A percentile compares a stretch with the other conserved stretches of the same genome.
Evolutionary conservation across 2,329 filamentous ascomycete species (phyloP).

Genomic region (Bipolaris victoriae): DNA sequence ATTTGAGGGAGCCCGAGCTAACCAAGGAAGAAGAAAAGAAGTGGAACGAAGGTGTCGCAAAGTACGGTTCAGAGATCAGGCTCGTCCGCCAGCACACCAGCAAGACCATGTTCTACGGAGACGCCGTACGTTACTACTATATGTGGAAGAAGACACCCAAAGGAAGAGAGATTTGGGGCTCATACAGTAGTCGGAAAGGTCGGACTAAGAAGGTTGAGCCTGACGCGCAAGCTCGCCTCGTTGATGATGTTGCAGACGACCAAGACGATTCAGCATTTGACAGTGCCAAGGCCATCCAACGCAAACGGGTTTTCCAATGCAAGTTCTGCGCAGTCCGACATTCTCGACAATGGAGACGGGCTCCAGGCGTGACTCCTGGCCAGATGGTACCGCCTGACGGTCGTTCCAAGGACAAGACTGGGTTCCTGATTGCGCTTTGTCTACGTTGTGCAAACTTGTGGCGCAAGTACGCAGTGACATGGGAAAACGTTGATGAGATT

Average conservation of each 20-base stretch:
- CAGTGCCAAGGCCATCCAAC: slow-evolving; percentile 76
- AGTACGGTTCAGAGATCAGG: slow-evolving; percentile 89
- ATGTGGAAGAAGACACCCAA: slow-evolving; percentile 95
- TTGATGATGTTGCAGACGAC: slow-evolving; percentile 91
- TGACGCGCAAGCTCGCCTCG: slow-evolving; percentile 70
- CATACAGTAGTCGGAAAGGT: slow-evolving; percentile 83
- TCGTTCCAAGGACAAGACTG: slow-evolving; percentile 78
- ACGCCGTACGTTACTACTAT: slow-evolving; percentile 93
- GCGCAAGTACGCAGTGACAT: slow-evolving; percentile 94
- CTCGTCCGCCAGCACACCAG: slow-evolving; percentile 79
- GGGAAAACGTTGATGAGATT: slow-evolving; percentile 91
- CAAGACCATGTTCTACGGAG: slow-evolving; percentile 76
- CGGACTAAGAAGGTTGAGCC: slow-evolving; percentile 76
- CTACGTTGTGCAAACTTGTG: slow-evolving; percentile 89
- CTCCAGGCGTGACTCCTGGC: slow-evolving; percentile 76
- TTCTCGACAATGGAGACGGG: slow-evolving; percentile 90
- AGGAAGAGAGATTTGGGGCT: slow-evolving; percentile 88
- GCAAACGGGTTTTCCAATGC: slow-evolving; percentile 86
- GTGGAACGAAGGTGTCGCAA: slow-evolving; percentile 89
- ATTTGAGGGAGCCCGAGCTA: slow-evolving; percentile 84
- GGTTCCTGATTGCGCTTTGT: slow-evolving; percentile 81
- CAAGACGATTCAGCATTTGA: slow-evolving; percentile 97
- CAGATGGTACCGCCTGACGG: slow-evolving; percentile 71
- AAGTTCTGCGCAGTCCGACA: slow-evolving; percentile 85
- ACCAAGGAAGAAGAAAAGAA: slow-evolving; percentile 80